Base-by-base conservation (phyloP, 768 basidiomycete genomes). In the Amanita inopinata region DNA sequence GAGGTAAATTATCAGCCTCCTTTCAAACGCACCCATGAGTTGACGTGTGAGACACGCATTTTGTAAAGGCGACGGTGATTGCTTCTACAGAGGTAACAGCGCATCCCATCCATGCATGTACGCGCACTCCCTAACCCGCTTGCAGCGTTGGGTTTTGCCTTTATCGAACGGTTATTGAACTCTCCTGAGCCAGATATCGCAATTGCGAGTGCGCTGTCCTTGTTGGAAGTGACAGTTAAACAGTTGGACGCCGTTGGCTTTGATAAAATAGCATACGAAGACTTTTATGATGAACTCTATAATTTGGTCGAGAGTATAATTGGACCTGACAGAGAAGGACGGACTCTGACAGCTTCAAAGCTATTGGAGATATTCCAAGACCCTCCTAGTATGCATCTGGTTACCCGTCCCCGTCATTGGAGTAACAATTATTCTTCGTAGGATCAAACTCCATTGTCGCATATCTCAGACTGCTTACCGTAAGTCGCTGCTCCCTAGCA, bases 71-170 rank as follows among this genome's bases (percentile, higher is more conserved):
- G 91, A 87, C 51, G 90, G 92, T 0, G 86, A 87, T 57, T 94
- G 92, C 57, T 94, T 93, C 60, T 96, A 93, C 59, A 71, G 91
- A 70, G 82, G 87, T 87, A 56, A 69, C 63, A 56, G 25, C 31
- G 12, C 12, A 18, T 35, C 6, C 20, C 8, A 32, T 9, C 17
- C 8, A 31, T 49, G 27, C 35, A 15, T 17, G 42, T 30, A 33
- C 32, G 24, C 33, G 33, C 42, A 39, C 47, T 51, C 45, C 51
- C 49, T 38, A 41, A 52, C 48, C 49, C 45, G 50, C 46, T 38
- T 48, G 12, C 57, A 89, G 90, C 90, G 8, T 68, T 92, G 38
- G 86, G 78, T 5, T 89, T 88, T 51, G 78, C 87, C 4, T 90
- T 84, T 56, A 62, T 93, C 23, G 77, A 87, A 37, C 70, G 74